Percentiles rank a stretch among this genome's conserved stretches.
Evolutionary conservation across 495 filamentous ascomycete genomes (phyloP).

Genomic region (Hypoxylon rickii): DNA sequence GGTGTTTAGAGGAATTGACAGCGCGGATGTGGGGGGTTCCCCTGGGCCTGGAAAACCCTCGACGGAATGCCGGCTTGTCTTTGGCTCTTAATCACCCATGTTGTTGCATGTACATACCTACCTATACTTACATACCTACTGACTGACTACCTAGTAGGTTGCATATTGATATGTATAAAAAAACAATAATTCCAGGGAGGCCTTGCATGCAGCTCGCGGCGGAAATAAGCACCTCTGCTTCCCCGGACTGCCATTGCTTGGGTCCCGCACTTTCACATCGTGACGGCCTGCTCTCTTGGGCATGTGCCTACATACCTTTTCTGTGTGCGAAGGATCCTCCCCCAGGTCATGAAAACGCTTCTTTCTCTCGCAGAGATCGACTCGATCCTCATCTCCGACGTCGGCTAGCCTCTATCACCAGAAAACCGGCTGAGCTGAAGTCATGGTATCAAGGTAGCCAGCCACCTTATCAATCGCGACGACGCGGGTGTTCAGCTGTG

Average conservation of each 20-base stretch:
- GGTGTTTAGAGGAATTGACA: too few species aligned
- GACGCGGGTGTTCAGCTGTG: neutral
- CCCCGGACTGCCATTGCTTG: constrained; percentile 10
- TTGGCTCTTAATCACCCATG: too few species aligned
- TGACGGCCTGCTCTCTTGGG: neutral
- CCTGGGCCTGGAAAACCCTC: too few species aligned
- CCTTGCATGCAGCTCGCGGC: constrained; percentile 11
- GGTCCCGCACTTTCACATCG: neutral
- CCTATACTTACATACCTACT: neutral
- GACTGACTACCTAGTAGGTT: too few species aligned
- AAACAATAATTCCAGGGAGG: neutral
- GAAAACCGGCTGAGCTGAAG: neutral
- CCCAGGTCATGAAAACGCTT: neutral
- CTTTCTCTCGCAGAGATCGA: constrained; percentile 1
- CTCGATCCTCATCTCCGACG: constrained; percentile 14
- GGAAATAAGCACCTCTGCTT: constrained; percentile 24
- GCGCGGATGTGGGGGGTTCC: too few species aligned
- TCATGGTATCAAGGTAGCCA: too few species aligned
- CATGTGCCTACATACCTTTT: constrained; percentile 5
- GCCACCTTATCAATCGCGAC: constrained; percentile 25
- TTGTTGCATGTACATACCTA: neutral
- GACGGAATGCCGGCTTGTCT: too few species aligned
- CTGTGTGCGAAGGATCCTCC: too few species aligned
- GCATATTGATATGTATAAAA: too few species aligned
- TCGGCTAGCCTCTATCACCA: constrained; percentile 2